A percentile compares a stretch with the other conserved stretches of the same genome.
Evolutionary conservation across 768 basidiomycete species (phyloP).

Genomic region (Leccinellum luteum): DNA sequence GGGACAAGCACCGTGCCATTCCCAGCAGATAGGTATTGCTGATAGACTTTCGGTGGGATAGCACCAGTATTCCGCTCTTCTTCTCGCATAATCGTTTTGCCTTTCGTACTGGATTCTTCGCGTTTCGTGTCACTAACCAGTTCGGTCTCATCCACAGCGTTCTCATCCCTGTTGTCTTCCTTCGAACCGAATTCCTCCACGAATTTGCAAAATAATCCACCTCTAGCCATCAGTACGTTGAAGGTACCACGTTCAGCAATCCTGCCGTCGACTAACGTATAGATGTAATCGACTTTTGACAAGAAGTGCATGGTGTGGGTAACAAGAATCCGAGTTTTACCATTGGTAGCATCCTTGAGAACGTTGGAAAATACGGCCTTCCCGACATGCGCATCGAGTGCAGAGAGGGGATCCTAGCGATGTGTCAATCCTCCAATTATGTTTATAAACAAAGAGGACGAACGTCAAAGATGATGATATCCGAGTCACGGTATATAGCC

Average conservation of each 20-base stretch:
- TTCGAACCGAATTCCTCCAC: slow-evolving; percentile 55
- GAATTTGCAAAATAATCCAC: slow-evolving; percentile 71
- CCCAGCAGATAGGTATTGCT: slow-evolving; percentile 64
- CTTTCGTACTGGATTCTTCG: background rate
- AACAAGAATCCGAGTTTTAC: slow-evolving; percentile 84
- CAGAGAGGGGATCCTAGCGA: slow-evolving; percentile 70
- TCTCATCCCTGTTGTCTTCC: slow-evolving; percentile 28
- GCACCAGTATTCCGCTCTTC: background rate
- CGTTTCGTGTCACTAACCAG: slow-evolving; percentile 23
- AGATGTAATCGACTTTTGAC: slow-evolving; percentile 83
- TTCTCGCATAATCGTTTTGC: background rate
- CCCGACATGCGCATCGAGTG: slow-evolving; percentile 90
- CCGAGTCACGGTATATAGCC: slow-evolving; percentile 7
- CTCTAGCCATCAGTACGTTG: slow-evolving; percentile 57
- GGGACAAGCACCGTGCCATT: slow-evolving; percentile 69
- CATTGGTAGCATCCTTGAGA: slow-evolving; percentile 55
- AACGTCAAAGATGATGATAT: slow-evolving; percentile 1
- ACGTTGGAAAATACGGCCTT: slow-evolving; percentile 85
- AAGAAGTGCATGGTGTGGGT: slow-evolving; percentile 93
- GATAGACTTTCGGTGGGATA: slow-evolving; percentile 29
- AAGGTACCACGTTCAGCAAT: slow-evolving; percentile 84
- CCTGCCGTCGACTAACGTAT: slow-evolving; percentile 70
- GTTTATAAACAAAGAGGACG: background rate
- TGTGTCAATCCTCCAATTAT: background rate
- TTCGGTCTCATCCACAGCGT: slow-evolving; percentile 32